phyloP scores from a whole-genome alignment of 139 green algal genomes.

The Chlorella sp. region DNA sequence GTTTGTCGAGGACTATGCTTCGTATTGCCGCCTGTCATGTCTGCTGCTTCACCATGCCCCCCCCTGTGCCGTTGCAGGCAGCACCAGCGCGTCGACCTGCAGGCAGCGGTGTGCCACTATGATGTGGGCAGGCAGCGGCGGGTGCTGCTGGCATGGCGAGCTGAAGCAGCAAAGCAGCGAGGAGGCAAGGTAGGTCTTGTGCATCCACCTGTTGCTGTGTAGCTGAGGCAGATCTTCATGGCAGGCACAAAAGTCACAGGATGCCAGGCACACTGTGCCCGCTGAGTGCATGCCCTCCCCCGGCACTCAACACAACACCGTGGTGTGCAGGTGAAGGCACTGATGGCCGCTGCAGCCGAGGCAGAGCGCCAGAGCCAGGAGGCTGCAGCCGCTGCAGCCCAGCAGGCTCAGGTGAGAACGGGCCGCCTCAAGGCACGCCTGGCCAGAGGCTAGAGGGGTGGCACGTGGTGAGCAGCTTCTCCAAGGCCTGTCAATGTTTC shows the following conservation, averaged over 20 bases:
- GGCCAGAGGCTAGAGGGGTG: not conserved
- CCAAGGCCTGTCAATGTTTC: too few relatives aligned
- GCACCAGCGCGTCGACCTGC: not conserved
- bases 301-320: not conserved
- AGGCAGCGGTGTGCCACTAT: not conserved
- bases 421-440: too few relatives aligned
- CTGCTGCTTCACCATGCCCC: not conserved
- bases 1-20: not conserved
- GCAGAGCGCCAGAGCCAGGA: not conserved
- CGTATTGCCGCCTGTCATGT: not conserved
- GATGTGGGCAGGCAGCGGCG: not conserved
- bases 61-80: slow-evolving; percentile 3
- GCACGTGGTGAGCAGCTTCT: not conserved
- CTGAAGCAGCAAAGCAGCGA: not conserved
- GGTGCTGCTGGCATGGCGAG: slow-evolving; percentile 15
- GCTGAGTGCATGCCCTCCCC: not conserved
- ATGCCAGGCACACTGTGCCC: not conserved
- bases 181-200: too few relatives aligned
- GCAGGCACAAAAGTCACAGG: not conserved
- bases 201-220: too few relatives aligned
- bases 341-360: slow-evolving; percentile 5
- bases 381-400: not conserved
- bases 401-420: not conserved
- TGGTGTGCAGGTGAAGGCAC: not conserved
- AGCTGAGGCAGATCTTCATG: too few relatives aligned